Evolutionary conservation across 345 rosid genomes (phyloP).

Genomic region (Hibiscus syriacus): DNA sequence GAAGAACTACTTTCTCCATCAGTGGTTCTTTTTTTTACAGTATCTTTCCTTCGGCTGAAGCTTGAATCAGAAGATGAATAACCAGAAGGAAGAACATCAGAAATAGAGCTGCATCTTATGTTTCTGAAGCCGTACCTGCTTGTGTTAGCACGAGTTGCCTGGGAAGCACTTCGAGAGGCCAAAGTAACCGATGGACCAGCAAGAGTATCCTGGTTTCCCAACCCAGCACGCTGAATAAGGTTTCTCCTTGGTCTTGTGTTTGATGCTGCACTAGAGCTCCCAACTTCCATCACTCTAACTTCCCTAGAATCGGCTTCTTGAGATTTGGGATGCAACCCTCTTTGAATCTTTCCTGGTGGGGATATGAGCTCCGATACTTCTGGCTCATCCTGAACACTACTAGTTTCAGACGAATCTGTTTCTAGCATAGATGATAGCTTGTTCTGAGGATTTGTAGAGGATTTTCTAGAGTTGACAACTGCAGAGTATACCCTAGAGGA

Average conservation of each 20-base stretch:
- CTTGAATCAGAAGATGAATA: constrained; percentile 46
- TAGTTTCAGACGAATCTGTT: constrained; percentile 64
- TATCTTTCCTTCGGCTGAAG: constrained; percentile 33
- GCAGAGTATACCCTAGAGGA: constrained; percentile 46
- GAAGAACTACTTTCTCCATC: constrained; percentile 68
- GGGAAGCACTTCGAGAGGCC: constrained; percentile 35
- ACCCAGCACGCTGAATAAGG: constrained; percentile 40
- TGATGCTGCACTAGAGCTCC: constrained; percentile 44
- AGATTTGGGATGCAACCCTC: constrained; percentile 26
- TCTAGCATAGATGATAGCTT: constrained; percentile 34
- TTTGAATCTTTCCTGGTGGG: constrained; percentile 37
- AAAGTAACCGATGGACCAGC: constrained; percentile 28
- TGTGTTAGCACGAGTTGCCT: constrained; percentile 28
- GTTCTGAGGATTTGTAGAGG: constrained; percentile 37
- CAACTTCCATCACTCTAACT: constrained; percentile 23
- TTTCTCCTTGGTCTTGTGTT: constrained; percentile 40
- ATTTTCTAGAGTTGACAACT: constrained; percentile 27
- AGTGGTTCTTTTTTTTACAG: constrained; percentile 38
- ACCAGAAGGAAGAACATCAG: constrained; percentile 44
- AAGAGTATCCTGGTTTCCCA: constrained; percentile 28
- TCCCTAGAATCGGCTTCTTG: constrained; percentile 25
- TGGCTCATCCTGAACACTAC: constrained; percentile 47
- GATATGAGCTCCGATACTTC: constrained; percentile 31
- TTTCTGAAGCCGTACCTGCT: constrained; percentile 40
- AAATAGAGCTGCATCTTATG: constrained; percentile 44